Base-by-base conservation (phyloP, 1,284 basidiomycete genomes). In the Naganishia sp. region DNA sequence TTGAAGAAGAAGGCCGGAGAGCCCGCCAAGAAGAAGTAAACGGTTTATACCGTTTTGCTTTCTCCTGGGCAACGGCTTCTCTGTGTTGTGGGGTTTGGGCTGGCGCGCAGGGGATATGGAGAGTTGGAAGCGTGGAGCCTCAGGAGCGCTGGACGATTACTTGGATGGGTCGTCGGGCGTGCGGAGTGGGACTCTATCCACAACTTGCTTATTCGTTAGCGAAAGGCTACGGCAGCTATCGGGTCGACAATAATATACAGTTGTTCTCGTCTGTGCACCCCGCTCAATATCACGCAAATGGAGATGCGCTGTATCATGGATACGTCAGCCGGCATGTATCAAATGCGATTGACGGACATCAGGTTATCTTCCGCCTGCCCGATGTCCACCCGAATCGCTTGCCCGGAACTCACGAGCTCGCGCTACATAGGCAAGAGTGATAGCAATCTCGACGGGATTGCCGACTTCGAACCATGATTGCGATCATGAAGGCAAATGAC, bases 1-100 rank as follows among this genome's bases (percentile, higher is more conserved):
- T 92, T 91, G 85, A 96, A 96, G 85, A 71, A 82, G 82, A 94
- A 94, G 88, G 92, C 92, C 70, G 86, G 88, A 73, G 94, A 96
- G 78, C 71, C 77, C 63, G 72, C 76, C 74, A 79, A 79, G 77
- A 79, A 79, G 77, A 79, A 79, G 77, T 79, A 78, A 72, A 68
- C 67, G 56, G 56, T 64, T 35, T 11, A 42, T 25, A 45, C 62
- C 43, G 47, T 45, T 53, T 23, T 39, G 23, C 58, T 49, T 50
- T 23, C n/a, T 50, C 32, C 23, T 42, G 25, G 35, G 46, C 58
- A 51, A 50, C 47, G 49, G 49, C 57, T 39, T 61, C 58, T 61
- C 50, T 23, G 32, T 32, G 32, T 25, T 51, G 28, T 23, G 58
- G 21, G 47, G 50, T 21, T 54, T 21, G 52, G 31, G 52, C 41